A percentile compares a stretch with the other conserved stretches of the same genome.
Evolutionary conservation across 1,284 basidiomycete species (phyloP).

Genomic region (Ganoderma multipileum): DNA sequence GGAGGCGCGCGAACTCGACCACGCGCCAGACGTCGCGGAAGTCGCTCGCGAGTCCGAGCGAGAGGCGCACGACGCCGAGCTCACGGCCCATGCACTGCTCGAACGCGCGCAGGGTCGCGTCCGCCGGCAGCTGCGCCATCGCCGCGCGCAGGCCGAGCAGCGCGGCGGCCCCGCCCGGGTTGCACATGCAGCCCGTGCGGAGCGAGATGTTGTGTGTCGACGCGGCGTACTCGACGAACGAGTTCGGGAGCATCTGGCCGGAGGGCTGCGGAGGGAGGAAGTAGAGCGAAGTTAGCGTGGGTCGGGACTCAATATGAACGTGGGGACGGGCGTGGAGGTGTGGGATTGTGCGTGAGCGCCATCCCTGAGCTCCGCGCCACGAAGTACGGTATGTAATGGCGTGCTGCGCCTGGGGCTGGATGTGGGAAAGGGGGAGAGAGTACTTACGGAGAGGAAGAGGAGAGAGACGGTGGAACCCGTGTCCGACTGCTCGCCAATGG

Average conservation of each 20-base stretch:
- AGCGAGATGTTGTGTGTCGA: conserved; percentile 70
- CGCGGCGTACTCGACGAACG: conserved; percentile 74
- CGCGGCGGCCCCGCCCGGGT: conserved; percentile 79
- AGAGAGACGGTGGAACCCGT: conserved; percentile 70
- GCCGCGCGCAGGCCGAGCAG: conserved; percentile 70
- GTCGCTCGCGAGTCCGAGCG: conserved; percentile 76
- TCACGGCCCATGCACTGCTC: conserved; percentile 68
- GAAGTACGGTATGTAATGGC: neutral
- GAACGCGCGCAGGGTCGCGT: conserved; percentile 67
- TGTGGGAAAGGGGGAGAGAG: conserved; percentile 18
- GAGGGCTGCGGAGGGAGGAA: conserved; percentile 50
- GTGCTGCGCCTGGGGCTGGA: neutral
- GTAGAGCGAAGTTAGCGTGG: neutral
- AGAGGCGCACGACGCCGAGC: conserved; percentile 77
- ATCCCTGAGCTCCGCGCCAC: neutral
- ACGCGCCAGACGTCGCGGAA: conserved; percentile 78
- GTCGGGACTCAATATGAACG: neutral
- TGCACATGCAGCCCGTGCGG: conserved; percentile 86
- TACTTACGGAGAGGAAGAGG: conserved; percentile 69
- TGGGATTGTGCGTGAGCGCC: neutral
- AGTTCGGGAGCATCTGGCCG: conserved; percentile 71
- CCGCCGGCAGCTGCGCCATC: conserved; percentile 67
- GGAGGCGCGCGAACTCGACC: conserved; percentile 59
- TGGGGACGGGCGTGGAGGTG: neutral
- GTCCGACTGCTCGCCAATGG: conserved; percentile 70